Percentiles rank a stretch among this genome's conserved stretches.
phyloP scores from a whole-genome alignment of 208 protist genomes.

The Paratrypanosoma confusum region DNA sequence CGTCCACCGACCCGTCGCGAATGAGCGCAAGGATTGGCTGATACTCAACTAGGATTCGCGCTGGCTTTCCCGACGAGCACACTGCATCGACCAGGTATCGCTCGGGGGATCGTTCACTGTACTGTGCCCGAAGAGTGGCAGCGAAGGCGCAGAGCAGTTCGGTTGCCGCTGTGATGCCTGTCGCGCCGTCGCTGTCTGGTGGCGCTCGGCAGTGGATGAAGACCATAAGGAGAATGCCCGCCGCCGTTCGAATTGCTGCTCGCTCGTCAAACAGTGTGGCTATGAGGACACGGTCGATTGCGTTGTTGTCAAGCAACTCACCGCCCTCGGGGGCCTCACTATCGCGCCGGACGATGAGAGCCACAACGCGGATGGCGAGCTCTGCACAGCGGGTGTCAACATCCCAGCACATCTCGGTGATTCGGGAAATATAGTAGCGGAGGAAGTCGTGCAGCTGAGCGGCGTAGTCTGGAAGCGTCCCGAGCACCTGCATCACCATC shows the following conservation, averaged over 20 bases:
- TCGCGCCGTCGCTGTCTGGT: constrained; percentile 36
- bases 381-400: constrained; percentile 69
- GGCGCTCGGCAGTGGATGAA: constrained; percentile 74
- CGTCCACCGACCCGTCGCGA: constrained; percentile 19
- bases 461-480: constrained; percentile 36
- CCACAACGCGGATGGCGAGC: constrained; percentile 71
- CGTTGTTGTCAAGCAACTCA: constrained; percentile 62
- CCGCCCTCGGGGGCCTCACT: constrained; percentile 39
- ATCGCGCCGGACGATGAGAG: constrained; percentile 61
- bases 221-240: constrained; percentile 69
- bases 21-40: constrained; percentile 32
- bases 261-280: constrained; percentile 76
- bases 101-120: constrained; percentile 70
- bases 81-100: constrained; percentile 81
- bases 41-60: constrained; percentile 44
- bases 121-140: constrained; percentile 50
- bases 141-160: constrained; percentile 73
- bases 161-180: constrained; percentile 30
- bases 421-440: constrained; percentile 64
- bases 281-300: constrained; percentile 68
- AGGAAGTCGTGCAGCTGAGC: constrained; percentile 75
- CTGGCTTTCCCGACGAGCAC: constrained; percentile 43
- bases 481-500: constrained; percentile 59
- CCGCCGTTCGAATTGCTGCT: constrained; percentile 67
- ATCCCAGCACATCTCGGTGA: constrained; percentile 81